A percentile compares a stretch with the other conserved stretches of the same genome.
Evolutionary conservation across 352 stramenopile genomes (phyloP).

Genomic region (Globisporangium heterothallicum): DNA sequence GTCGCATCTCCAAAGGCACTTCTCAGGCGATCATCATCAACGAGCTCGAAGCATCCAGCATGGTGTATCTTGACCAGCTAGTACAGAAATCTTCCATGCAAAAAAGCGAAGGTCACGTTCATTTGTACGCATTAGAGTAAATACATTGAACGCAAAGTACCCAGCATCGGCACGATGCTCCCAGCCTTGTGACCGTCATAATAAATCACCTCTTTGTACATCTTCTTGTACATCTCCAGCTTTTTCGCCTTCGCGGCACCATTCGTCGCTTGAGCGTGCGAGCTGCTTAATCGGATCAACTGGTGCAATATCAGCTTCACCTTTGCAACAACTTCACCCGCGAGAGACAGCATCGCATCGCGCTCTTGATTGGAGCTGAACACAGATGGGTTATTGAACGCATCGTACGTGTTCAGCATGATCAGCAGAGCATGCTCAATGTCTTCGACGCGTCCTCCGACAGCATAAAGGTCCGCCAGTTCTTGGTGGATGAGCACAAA

Average conservation of each 20-base stretch:
- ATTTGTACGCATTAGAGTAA: conserved; percentile 41
- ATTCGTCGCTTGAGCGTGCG: neutral
- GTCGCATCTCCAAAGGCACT: conserved; percentile 38
- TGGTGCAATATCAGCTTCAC: conserved; percentile 58
- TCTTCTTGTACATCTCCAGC: conserved; percentile 70
- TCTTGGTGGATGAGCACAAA: conserved; percentile 84
- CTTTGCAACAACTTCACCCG: conserved; percentile 39
- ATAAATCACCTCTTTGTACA: conserved; percentile 86
- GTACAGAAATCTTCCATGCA: conserved; percentile 27
- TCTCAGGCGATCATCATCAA: conserved; percentile 29
- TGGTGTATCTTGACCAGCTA: conserved; percentile 56
- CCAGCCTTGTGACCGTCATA: conserved; percentile 35
- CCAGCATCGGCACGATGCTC: conserved; percentile 46
- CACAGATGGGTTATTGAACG: conserved; percentile 28
- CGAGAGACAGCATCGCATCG: conserved; percentile 34
- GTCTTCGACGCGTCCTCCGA: conserved; percentile 58
- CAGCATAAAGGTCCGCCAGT: conserved; percentile 66
- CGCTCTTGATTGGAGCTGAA: conserved; percentile 12
- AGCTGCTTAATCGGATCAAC: conserved; percentile 42
- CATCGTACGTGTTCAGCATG: conserved; percentile 71
- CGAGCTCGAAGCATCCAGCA: conserved; percentile 36
- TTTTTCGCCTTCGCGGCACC: conserved; percentile 34
- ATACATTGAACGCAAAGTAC: conserved; percentile 56
- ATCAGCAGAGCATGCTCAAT: conserved; percentile 76
- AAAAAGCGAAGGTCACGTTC: conserved; percentile 8